phyloP scores from a whole-genome alignment of 306 rosid species.

The Prunus persica region DNA sequence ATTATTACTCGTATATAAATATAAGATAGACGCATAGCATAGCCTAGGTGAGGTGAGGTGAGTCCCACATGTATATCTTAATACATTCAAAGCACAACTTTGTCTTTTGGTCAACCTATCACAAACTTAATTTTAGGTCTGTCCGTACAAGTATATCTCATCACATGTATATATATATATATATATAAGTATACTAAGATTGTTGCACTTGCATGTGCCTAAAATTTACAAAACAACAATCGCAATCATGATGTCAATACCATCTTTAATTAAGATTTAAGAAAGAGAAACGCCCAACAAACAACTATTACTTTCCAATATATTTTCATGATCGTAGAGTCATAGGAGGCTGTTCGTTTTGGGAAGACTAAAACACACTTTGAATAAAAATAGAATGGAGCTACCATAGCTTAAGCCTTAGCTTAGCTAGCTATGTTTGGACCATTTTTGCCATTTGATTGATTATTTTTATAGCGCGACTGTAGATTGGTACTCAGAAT shows the following conservation, averaged over 20 bases:
- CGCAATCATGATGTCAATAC: not conserved
- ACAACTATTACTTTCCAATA: not conserved
- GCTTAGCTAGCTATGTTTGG: not conserved
- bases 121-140: not conserved
- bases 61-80: not conserved
- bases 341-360: not conserved
- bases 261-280: not conserved
- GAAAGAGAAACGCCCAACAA: not conserved
- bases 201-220: not conserved
- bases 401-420: not conserved
- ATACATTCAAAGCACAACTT: not conserved
- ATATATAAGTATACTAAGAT: too few species aligned
- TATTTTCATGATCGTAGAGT: not conserved
- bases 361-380: not conserved
- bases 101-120: not conserved
- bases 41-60: too few species aligned
- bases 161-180: not conserved
- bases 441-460: not conserved
- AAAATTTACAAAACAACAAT: not conserved
- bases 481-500: too few species aligned
- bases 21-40: too few species aligned
- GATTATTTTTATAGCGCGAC: too few species aligned
- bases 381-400: not conserved
- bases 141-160: not conserved
- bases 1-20: too few species aligned